Conservation (phyloP, 2,329 filamentous ascomycete genomes). For the Xylaria sp. region DNA sequence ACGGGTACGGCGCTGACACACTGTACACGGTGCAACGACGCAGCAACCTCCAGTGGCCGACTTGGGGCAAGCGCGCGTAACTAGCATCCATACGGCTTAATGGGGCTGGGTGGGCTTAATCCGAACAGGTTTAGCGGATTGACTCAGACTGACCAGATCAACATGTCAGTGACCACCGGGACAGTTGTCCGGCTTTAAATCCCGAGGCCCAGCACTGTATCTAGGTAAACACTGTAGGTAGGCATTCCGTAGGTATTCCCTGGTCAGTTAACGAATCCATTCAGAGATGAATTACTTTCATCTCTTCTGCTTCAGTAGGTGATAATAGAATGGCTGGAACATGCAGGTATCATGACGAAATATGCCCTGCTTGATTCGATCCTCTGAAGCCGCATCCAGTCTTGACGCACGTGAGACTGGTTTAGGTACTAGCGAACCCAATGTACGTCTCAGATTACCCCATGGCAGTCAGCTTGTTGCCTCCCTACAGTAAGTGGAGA, state of each 20-base stretch:
- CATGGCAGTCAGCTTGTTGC: conserved; percentile 12
- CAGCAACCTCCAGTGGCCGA: conserved; percentile 34
- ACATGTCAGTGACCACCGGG: conserved; percentile 21
- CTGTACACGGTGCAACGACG: conserved; percentile 32
- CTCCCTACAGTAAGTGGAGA: conserved; percentile 24
- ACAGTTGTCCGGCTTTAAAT: conserved; percentile 10
- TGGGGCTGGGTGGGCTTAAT: conserved; percentile 10
- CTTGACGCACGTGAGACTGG: conserved; percentile 22
- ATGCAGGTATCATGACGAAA: not conserved
- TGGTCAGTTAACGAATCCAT: not conserved
- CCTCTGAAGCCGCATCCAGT: not conserved
- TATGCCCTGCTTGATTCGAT: not conserved
- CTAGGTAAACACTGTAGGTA: no score
- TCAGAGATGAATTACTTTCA: not conserved
- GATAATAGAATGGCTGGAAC: not conserved
- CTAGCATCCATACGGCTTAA: conserved; percentile 17
- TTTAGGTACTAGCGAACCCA: not conserved
- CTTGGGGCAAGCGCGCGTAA: conserved; percentile 35
- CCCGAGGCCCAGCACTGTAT: conserved; percentile 7
- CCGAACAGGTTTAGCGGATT: conserved; percentile 28
- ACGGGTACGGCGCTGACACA: conserved; percentile 1
- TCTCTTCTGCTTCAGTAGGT: not conserved
- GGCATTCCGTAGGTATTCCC: not conserved
- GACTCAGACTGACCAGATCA: conserved; percentile 34
- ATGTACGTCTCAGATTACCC: conserved; percentile 12